Evolutionary conservation across 2,329 filamentous ascomycete genomes (phyloP).

Genomic region (Pyricularia sp.): DNA sequence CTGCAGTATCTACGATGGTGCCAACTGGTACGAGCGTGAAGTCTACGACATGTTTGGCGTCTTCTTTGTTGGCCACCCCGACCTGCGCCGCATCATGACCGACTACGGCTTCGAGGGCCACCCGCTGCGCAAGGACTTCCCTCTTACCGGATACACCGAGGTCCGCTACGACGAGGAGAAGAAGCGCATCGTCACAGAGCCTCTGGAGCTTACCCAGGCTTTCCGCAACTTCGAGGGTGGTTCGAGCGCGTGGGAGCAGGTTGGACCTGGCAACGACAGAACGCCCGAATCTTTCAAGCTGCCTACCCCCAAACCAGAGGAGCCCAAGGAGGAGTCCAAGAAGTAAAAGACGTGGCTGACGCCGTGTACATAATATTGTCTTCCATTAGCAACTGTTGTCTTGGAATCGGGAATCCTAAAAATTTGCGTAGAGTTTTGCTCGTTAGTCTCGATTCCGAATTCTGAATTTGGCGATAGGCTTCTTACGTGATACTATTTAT

Average conservation of each 20-base stretch:
- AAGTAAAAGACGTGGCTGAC: constrained; percentile 49
- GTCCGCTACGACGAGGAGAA: constrained; percentile 96
- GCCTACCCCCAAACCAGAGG: constrained; percentile 90
- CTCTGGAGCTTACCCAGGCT: constrained; percentile 92
- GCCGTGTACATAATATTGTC: constrained; percentile 20
- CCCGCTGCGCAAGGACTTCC: constrained; percentile 95
- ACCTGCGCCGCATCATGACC: constrained; percentile 96
- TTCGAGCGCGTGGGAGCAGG: constrained; percentile 58
- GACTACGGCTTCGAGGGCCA: constrained; percentile 99
- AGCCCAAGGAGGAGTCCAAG: constrained; percentile 83
- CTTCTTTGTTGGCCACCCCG: constrained; percentile 92
- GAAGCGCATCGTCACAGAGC: constrained; percentile 98
- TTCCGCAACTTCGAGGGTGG: constrained; percentile 98
- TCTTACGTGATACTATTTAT: constrained; percentile 1
- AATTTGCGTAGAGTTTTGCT: not conserved
- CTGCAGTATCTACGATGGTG: constrained; percentile 79
- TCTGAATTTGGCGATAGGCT: not conserved
- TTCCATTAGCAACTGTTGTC: constrained; percentile 5
- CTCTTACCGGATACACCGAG: constrained; percentile 95
- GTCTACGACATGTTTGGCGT: constrained; percentile 97
- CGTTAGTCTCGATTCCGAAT: not conserved
- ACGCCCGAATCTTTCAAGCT: constrained; percentile 88
- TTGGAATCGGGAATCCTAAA: not conserved
- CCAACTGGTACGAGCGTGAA: constrained; percentile 98
- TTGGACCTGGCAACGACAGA: constrained; percentile 61